Evolutionary conservation across 306 rosid genomes (phyloP).

Genomic region (Purshia tridentata): DNA sequence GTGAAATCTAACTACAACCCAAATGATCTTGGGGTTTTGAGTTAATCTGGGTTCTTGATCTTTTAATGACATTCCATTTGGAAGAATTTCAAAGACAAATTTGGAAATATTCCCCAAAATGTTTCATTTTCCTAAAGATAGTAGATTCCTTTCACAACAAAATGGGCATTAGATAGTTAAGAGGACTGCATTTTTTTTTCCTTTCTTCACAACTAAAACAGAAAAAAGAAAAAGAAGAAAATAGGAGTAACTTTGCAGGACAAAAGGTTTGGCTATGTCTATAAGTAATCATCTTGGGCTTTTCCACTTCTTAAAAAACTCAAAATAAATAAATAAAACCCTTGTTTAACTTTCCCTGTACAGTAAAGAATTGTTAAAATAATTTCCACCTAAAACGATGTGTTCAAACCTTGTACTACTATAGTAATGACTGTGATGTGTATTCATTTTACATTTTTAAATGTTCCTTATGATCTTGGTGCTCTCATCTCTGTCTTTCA

Average conservation of each 20-base stretch:
- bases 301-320: neutral
- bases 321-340: conserved; percentile 1
- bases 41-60: neutral
- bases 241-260: neutral
- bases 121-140: neutral
- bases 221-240: neutral
- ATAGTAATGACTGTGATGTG: conserved; percentile 4
- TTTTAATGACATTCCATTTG: neutral
- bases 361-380: neutral
- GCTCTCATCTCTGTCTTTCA: conserved; percentile 5
- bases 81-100: neutral
- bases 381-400: conserved; percentile 23
- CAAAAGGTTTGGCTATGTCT: neutral
- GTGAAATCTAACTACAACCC: too few species aligned
- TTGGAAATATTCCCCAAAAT: neutral
- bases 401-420: conserved; percentile 20
- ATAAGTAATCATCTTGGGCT: conserved; percentile 16
- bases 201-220: too few species aligned
- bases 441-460: neutral
- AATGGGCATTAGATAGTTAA: neutral
- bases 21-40: neutral
- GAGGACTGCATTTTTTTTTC: neutral
- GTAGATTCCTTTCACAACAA: neutral
- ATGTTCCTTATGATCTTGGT: conserved; percentile 12
- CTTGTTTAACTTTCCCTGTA: conserved; percentile 19